Evolutionary conservation across 192 early-diverging fungal species (phyloP), one percentile per base, ranked within the genome.

Genomic region (Gaertneriomyces semiglobifer): DNA sequence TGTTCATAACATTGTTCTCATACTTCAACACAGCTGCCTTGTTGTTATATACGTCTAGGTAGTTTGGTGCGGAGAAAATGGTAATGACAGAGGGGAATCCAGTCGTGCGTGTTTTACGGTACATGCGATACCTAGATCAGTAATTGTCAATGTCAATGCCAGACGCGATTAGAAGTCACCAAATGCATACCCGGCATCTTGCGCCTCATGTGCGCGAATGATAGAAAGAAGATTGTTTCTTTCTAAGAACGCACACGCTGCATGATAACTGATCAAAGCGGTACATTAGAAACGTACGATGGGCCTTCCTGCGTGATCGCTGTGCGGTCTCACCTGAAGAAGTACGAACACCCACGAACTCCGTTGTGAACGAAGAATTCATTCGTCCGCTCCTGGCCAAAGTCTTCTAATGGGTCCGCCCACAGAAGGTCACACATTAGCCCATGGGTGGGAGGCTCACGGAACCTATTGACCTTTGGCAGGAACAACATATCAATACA

Each of bases 1-100:
- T 98, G 82, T 98, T 98, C 93, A 98, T 95, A 41, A 98, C 92
- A 63, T 98, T 98, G 80, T 96, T 94, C 76, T 98, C 95, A 73
- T 98, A 98, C 72, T 98, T 98, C 45, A 98, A 75, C 20, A 98
- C 90, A 20, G 95, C 95, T 44, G 94, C 95, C 79, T 98, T 98
- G 83, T 98, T 98, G 79, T 95, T 95, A 78, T 98, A 98, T 8
- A 96, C 90, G 70, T 96, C 95, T 43, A 98, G 83, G 73, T 98
- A 98, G 76, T 98, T 98, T 51, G 95, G 95, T 53, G 95, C 95
- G 18, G 94, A 96, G 68, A 98, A 98, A 47, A 98, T 93, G 9
- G 95, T 98, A 77, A 98, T 98, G 4, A 98, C 93, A 5, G 93
- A 90, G 10, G 95, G 95, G 67, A 98, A 98, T 4, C 91, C 92